Evolutionary conservation across 495 filamentous ascomycete genomes (phyloP), one percentile per base, ranked within the genome.

Genomic region (Schizothecium vesticola): DNA sequence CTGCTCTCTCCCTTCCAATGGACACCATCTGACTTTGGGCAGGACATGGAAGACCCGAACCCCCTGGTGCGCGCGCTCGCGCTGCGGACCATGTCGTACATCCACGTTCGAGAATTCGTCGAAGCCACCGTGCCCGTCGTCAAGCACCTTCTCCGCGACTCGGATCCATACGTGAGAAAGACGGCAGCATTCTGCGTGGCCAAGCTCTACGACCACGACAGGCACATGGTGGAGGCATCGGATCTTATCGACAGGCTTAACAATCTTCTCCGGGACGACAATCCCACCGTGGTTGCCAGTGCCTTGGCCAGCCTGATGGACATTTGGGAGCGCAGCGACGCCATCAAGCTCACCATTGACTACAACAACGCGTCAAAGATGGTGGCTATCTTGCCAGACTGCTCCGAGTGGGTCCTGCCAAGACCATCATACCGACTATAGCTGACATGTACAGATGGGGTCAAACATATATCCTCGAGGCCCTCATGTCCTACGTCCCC

Each of bases 401-500:
- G 95, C 79, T 98, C 96, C 21, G 95, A 99, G 92, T 97, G 85
- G 64, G 90, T 83, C n/a, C 0, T 6, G 33, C 33, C 28, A 29
- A 29, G 10, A 29, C 58, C 24, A 26, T 56, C 3, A n/a, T 56
- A 10, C 56, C 12, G 33, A 24, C 2, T 24, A 36, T 23, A 63
- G 7, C 23, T 51, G 26, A 11, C 23, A 16, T 1, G 26, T 55
- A 12, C 69, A 96, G 93, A 86, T 99, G 95, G 95, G 94, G 96
- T 59, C 95, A 99, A 82, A 96, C 93, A 56, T 99, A 99, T 75
- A 99, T 99, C 67, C 86, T 99, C 11, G 95, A 99, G 80, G 93
- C 95, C 10, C 85, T 99, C 68, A 99, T 97, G 93, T 93, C 93
- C 19, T 98, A 99, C 80, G 91, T 98, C 43, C 95, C 95, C 11